These are phyloP conservation scores for Globisporangium lucens DNA, from an alignment of 352 stramenopile genomes.

Conservation along the genomic window DNA sequence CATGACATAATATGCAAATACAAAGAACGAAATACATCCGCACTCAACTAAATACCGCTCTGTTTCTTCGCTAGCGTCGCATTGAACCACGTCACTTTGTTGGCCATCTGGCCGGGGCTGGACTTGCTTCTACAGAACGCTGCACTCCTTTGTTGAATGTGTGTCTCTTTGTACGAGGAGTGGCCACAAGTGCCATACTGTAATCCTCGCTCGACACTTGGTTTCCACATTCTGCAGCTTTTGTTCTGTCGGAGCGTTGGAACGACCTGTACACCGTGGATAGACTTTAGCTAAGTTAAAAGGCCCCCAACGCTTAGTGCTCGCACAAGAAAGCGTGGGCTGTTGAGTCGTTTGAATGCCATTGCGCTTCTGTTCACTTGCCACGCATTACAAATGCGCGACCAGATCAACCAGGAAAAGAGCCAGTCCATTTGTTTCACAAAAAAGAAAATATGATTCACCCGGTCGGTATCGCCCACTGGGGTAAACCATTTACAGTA, in stretches of 20 bases:
- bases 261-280: no score
- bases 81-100: background rate
- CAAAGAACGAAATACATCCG: background rate
- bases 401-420: background rate
- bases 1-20: background rate
- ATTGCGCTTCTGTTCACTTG: background rate
- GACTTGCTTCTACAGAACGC: background rate
- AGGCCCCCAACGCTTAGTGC: no score
- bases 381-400: background rate
- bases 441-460: background rate
- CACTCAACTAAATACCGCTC: background rate
- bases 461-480: background rate
- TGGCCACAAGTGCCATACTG: background rate
- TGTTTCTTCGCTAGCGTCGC: background rate
- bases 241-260: no score
- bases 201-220: background rate
- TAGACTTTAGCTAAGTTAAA: no score
- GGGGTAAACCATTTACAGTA: background rate
- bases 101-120: background rate
- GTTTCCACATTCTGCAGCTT: background rate
- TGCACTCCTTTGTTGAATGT: background rate
- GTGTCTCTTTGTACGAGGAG: background rate
- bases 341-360: no score
- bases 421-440: background rate
- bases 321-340: no score